Evolutionary conservation across 2,329 filamentous ascomycete species (phyloP), one percentile per base, ranked within the genome.

Genomic region (Ophiosphaerella narmari): DNA sequence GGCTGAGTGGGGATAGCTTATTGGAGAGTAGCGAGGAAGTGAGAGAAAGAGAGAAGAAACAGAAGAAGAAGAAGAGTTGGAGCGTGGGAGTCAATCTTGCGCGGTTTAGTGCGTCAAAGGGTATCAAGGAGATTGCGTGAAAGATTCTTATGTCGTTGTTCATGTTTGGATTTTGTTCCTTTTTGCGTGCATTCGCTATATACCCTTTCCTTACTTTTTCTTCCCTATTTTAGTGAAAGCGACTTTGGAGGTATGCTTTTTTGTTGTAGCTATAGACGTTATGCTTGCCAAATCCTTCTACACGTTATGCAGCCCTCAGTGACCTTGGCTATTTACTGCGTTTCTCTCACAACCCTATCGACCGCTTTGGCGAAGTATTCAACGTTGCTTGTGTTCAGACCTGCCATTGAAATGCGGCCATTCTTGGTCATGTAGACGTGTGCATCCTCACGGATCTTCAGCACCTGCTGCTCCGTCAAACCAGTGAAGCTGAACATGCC

Each of bases 401-500:
- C 94, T 5, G 94, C 94, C 93, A 99, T 97, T 71, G 90, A 95
- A 76, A 97, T 96, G 41, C 94, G 88, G 18, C 94, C 94, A 70
- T 99, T 99, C 84, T 97, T 97, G 60, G 93, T 97, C 79, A 93
- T 92, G 78, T 94, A 94, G 46, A 94, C 81, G 73, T 94, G 90
- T 52, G 80, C 84, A 43, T 89, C 83, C 54, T 85, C 80, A 44
- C 87, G 82, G 54, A 94, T 77, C 76, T 84, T 86, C 62, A 82
- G 63, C 7, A 93, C 90, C 72, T 94, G 90, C 55, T 83, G 71
- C 77, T 91, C 88, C 11, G 74, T 83, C 71, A 95, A 76, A 11
- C 90, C 90, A 1, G 90, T 95, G 74, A 96, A 99, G 74, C 88
- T 93, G 79, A 99, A 99, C 94, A 99, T 99, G 78, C 94, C 94